A percentile compares a stretch with the other conserved stretches of the same genome.
These are phyloP conservation scores for Lentinula detonsa DNA, from an alignment of 768 basidiomycete species.

Conservation along the genomic window DNA sequence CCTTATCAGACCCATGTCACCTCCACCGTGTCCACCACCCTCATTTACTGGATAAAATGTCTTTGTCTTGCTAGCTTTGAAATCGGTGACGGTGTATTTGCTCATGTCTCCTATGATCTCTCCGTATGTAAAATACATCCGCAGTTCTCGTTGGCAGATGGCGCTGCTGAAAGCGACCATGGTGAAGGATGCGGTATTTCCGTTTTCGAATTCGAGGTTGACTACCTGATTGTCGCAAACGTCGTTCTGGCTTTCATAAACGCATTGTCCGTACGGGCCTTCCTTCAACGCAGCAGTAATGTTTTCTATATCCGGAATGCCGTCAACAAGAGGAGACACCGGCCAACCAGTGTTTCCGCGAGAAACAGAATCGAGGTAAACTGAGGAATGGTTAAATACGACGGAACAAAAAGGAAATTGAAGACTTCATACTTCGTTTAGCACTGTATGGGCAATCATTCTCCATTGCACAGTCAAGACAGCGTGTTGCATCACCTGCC, in stretches of 20 bases:
- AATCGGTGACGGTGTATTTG: constrained; percentile 72
- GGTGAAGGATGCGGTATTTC: constrained; percentile 79
- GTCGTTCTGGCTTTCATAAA: constrained; percentile 81
- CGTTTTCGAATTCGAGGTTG: constrained; percentile 79
- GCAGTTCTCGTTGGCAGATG: constrained; percentile 78
- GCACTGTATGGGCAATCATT: constrained; percentile 80
- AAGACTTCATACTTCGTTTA: constrained; percentile 57
- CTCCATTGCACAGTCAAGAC: constrained; percentile 71
- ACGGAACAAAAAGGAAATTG: not conserved
- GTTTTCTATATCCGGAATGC: constrained; percentile 82
- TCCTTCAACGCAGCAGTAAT: constrained; percentile 63
- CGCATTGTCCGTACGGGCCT: constrained; percentile 76
- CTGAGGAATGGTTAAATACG: constrained; percentile 27
- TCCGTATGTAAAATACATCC: constrained; percentile 81
- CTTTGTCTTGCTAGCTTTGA: constrained; percentile 47
- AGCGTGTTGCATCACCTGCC: constrained; percentile 66
- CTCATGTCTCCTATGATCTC: constrained; percentile 87
- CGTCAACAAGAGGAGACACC: constrained; percentile 63
- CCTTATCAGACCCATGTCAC: constrained; percentile 70
- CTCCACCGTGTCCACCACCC: constrained; percentile 79
- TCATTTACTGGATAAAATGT: constrained; percentile 43
- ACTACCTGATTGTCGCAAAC: constrained; percentile 92
- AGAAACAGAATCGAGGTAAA: constrained; percentile 74
- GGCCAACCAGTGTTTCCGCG: constrained; percentile 61
- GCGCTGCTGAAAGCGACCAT: constrained; percentile 83